These are phyloP conservation scores for Chlamydomonas reinhardtii DNA, from an alignment of 163 green algal species.

Conservation along the genomic window DNA sequence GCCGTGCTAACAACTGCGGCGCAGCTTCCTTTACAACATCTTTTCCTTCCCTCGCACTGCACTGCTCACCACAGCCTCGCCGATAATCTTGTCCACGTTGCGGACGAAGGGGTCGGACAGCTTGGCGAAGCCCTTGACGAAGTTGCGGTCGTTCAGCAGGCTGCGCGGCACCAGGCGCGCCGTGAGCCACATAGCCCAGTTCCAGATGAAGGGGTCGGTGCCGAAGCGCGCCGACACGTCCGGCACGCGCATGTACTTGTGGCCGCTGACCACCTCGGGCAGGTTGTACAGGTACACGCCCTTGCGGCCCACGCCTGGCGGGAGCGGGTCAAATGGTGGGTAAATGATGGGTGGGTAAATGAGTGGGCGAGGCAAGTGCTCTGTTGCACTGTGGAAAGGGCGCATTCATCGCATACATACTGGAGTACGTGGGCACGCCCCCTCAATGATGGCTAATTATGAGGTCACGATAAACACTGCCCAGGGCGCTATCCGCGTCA, in stretches of 20 bases:
- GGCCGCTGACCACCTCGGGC: slow-evolving; percentile 81
- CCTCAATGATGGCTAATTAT: too few species aligned
- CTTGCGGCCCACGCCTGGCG: slow-evolving; percentile 78
- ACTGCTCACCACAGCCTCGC: slow-evolving; percentile 81
- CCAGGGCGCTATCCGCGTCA: too few species aligned
- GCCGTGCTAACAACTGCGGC: too few species aligned
- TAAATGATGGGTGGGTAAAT: too few species aligned
- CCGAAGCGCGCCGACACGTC: slow-evolving; percentile 92
- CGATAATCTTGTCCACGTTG: slow-evolving; percentile 81
- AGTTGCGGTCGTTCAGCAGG: slow-evolving; percentile 74
- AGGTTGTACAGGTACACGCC: slow-evolving; percentile 90
- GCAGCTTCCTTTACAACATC: too few species aligned
- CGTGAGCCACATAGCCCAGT: slow-evolving; percentile 92
- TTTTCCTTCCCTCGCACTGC: neutral
- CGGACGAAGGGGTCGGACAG: slow-evolving; percentile 82
- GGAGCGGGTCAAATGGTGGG: neutral
- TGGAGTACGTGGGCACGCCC: too few species aligned
- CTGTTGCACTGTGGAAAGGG: too few species aligned
- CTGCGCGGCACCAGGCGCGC: slow-evolving; percentile 78
- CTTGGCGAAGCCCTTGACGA: slow-evolving; percentile 65
- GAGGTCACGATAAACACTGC: too few species aligned
- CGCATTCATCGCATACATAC: too few species aligned
- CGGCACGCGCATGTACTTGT: slow-evolving; percentile 76
- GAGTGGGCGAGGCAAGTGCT: too few species aligned
- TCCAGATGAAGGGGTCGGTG: slow-evolving; percentile 92